Evolutionary conservation across 73 alveolate species (phyloP).

Genomic region (Tetrahymena malaccensis): DNA sequence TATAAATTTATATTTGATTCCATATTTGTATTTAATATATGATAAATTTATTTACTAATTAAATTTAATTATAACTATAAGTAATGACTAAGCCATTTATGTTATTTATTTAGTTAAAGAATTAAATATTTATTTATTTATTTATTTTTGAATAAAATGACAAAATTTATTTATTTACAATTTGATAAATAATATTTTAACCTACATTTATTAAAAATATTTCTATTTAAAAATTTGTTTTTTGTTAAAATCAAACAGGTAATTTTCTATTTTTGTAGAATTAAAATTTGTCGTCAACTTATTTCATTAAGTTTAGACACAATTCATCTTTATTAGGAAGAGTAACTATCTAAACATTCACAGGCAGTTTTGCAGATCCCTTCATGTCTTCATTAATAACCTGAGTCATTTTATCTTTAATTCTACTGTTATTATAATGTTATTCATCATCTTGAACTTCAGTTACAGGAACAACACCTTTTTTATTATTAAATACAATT

Average conservation of each 20-base stretch:
- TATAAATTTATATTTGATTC: no score
- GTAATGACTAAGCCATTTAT: no score
- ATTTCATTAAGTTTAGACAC: conserved; percentile 56
- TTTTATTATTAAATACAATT: not conserved
- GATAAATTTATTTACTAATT: no score
- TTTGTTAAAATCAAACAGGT: not conserved
- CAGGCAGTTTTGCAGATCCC: conserved; percentile 64
- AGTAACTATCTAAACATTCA: conserved; percentile 61
- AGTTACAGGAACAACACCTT: conserved; percentile 47
- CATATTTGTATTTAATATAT: no score
- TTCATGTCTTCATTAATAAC: conserved; percentile 38
- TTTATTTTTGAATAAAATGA: no score
- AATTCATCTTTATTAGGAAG: conserved; percentile 67
- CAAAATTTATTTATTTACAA: no score
- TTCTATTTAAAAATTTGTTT: no score
- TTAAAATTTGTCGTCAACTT: not conserved
- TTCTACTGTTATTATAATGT: not conserved
- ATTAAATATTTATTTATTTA: no score
- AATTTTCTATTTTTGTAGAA: not conserved
- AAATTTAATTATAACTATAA: no score
- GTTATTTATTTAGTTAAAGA: no score
- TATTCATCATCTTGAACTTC: conserved; percentile 44
- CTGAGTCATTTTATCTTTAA: conserved; percentile 29
- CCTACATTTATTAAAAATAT: no score
- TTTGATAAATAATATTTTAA: no score